phyloP scores from a whole-genome alignment of 2,329 filamentous ascomycete species.

The Apiospora sp. region DNA sequence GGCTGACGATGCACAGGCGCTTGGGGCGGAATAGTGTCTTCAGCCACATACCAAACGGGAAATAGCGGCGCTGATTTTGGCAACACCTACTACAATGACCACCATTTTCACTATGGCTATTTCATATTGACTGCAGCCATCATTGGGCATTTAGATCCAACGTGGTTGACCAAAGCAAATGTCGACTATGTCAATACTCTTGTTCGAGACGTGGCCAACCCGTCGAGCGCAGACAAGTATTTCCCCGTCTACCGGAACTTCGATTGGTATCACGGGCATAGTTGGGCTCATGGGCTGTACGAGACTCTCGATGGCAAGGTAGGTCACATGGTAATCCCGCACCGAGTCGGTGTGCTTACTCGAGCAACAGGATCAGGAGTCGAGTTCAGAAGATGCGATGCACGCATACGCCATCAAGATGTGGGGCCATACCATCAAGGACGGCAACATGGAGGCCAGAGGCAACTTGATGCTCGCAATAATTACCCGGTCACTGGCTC shows the following conservation, averaged over 20 bases:
- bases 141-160: conserved; percentile 79
- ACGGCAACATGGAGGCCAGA: conserved; percentile 79
- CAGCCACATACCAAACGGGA: conserved; percentile 73
- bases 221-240: conserved; percentile 71
- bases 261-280: conserved; percentile 95
- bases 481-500: conserved; percentile 73
- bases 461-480: conserved; percentile 87
- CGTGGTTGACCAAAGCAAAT: conserved; percentile 74
- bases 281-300: conserved; percentile 85
- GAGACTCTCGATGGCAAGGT: conserved; percentile 76
- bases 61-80: conserved; percentile 84
- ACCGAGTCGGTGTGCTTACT: conserved; percentile 23
- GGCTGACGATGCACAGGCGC: conserved; percentile 50
- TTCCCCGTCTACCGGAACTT: conserved; percentile 87
- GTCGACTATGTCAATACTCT: conserved; percentile 83
- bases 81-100: conserved; percentile 84
- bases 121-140: conserved; percentile 88
- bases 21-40: conserved; percentile 85
- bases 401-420: conserved; percentile 88
- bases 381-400: conserved; percentile 89
- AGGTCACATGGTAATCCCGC: conserved; percentile 15
- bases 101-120: conserved; percentile 84
- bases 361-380: conserved; percentile 71
- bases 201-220: conserved; percentile 84
- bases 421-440: conserved; percentile 85